Conservation (phyloP, 2,329 filamentous ascomycete genomes). For the Monilinia aucupariae region DNA sequence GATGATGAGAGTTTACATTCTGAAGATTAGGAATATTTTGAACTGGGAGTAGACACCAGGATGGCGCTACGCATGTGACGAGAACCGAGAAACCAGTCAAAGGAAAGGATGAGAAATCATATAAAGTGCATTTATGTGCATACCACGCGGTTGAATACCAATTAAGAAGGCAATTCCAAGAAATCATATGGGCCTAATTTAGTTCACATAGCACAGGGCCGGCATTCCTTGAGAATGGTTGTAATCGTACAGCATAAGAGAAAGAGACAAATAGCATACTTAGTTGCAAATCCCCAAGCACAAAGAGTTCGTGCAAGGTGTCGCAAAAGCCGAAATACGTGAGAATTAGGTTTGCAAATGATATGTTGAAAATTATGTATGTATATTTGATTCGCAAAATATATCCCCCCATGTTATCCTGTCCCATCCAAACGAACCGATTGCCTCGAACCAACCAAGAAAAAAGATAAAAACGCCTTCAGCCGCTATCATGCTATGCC, state of each 20-base stretch:
- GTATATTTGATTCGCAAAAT: not conserved
- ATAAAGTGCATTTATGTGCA: not conserved
- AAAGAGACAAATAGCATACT: not conserved
- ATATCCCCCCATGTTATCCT: not conserved
- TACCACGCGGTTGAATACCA: not conserved
- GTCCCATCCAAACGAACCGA: not conserved
- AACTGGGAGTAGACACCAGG: not conserved
- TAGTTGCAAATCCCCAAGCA: not conserved
- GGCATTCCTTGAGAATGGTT: not conserved
- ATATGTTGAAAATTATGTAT: not conserved
- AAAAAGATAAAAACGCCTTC: not conserved
- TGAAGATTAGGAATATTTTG: not conserved
- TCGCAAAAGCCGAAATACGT: not conserved
- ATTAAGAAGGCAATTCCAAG: not conserved
- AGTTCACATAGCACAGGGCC: not conserved
- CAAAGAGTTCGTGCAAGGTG: not conserved
- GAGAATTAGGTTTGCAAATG: not conserved
- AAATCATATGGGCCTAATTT: not conserved
- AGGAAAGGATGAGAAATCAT: not conserved
- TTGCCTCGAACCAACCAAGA: not conserved
- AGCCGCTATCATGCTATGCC: not conserved
- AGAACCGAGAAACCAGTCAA: not conserved
- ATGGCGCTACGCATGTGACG: not conserved
- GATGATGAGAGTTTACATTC: constrained; percentile 13
- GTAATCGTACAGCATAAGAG: not conserved